A percentile compares a stretch with the other conserved stretches of the same genome.
Conservation (phyloP, 257 asterid species). For the Fraxinus cuspidata region DNA sequence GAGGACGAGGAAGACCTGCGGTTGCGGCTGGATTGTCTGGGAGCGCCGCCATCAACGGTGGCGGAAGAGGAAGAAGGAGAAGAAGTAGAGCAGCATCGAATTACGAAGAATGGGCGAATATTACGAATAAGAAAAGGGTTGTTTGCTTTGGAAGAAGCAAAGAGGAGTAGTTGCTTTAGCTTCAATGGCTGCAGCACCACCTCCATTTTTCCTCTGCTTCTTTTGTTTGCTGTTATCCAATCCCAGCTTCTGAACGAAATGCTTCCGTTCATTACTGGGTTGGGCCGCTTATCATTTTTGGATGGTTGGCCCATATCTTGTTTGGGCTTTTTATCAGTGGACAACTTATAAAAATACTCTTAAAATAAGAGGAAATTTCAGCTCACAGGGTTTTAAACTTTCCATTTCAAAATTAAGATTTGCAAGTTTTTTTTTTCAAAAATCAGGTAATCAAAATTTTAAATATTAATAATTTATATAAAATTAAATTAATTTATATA, state of each 20-base stretch:
- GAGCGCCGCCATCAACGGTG: conserved; percentile 25
- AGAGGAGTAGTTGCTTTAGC: conserved; percentile 51
- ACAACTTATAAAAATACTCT: too few relatives aligned
- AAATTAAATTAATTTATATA: too few relatives aligned
- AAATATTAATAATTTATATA: too few relatives aligned
- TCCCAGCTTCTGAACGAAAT: neutral
- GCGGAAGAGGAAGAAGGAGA: conserved; percentile 28
- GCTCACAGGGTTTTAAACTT: too few relatives aligned
- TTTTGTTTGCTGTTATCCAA: neutral
- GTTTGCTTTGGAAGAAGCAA: conserved; percentile 37
- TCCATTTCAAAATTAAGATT: too few relatives aligned
- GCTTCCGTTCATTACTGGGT: neutral
- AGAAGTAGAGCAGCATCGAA: conserved; percentile 60
- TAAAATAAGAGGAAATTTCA: too few relatives aligned
- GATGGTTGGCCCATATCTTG: neutral
- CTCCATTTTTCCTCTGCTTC: conserved; percentile 35
- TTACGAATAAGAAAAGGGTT: conserved; percentile 15
- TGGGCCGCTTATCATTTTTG: neutral
- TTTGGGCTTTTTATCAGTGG: too few relatives aligned
- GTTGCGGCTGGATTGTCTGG: conserved; percentile 36
- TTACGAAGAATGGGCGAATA: conserved; percentile 33
- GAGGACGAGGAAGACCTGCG: conserved; percentile 49
- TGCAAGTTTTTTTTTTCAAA: too few relatives aligned
- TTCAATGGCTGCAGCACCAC: conserved; percentile 50
- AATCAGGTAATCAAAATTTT: too few relatives aligned